phyloP scores from a whole-genome alignment of 2,329 filamentous ascomycete genomes.

The Pseudogymnoascus sp. region DNA sequence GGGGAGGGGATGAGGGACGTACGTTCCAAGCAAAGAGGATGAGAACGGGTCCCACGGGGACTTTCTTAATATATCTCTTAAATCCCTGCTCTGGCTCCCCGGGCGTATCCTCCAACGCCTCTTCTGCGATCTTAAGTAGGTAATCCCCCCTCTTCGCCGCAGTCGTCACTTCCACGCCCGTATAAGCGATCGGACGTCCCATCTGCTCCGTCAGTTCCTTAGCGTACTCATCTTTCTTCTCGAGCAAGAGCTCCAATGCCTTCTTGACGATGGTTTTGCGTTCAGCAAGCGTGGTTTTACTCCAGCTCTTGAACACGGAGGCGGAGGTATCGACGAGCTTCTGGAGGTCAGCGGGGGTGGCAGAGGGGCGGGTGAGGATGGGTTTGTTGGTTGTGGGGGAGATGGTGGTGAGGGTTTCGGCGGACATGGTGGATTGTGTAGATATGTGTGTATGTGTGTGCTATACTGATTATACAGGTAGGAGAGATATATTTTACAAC shows the following conservation, averaged over 20 bases:
- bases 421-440: constrained; percentile 41
- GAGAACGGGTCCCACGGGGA: constrained; percentile 78
- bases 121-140: constrained; percentile 72
- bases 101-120: constrained; percentile 69
- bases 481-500: background rate
- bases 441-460: constrained; percentile 1
- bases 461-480: background rate
- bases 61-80: constrained; percentile 81
- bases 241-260: constrained; percentile 62
- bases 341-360: constrained; percentile 61
- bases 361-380: constrained; percentile 69
- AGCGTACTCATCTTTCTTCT: constrained; percentile 71
- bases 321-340: constrained; percentile 63
- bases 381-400: constrained; percentile 84
- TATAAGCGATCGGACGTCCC: constrained; percentile 86
- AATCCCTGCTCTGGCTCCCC: constrained; percentile 83
- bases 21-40: constrained; percentile 96
- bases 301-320: constrained; percentile 68
- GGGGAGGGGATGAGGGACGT: constrained; percentile 32
- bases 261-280: constrained; percentile 75
- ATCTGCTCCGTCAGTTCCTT: constrained; percentile 88
- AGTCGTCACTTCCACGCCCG: constrained; percentile 73
- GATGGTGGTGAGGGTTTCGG: constrained; percentile 66
- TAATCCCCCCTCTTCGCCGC: constrained; percentile 81
- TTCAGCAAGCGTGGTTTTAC: constrained; percentile 64